phyloP scores from a whole-genome alignment of 169 alveolate genomes.

The Pseudocohnilembus persalinus region DNA sequence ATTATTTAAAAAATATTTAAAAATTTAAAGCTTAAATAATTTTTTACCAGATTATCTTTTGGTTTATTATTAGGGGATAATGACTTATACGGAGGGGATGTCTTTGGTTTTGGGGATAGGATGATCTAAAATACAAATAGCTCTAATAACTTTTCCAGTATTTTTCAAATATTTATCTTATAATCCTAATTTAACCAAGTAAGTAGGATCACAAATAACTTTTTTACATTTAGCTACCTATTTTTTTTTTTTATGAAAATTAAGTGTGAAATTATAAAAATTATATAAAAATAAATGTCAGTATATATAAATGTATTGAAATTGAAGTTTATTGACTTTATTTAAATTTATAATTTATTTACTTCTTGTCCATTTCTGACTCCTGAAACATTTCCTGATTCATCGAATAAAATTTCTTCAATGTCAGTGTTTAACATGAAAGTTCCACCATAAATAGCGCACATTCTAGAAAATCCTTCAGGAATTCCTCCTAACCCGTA shows the following conservation, averaged over 20 bases:
- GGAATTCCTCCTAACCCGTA: conserved; percentile 99
- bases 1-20: neutral
- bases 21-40: no score
- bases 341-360: no score
- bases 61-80: conserved; percentile 95
- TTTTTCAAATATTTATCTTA: conserved; percentile 64
- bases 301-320: no score
- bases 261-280: neutral
- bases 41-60: conserved; percentile 85
- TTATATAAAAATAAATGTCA: no score
- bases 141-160: conserved; percentile 86
- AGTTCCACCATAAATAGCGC: conserved; percentile 98
- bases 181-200: conserved; percentile 64
- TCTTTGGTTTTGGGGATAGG: conserved; percentile 95
- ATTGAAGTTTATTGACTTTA: no score
- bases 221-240: conserved; percentile 90
- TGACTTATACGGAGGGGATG: conserved; percentile 94
- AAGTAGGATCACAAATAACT: conserved; percentile 96
- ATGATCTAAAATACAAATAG: conserved; percentile 94
- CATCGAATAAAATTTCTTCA: conserved; percentile 90
- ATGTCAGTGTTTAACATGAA: conserved; percentile 95
- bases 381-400: conserved; percentile 92
- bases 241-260: no score
- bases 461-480: conserved; percentile 95
- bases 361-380: conserved; percentile 85